phyloP scores from a whole-genome alignment of 192 early-diverging fungal species.

The Gigaspora rosea region DNA sequence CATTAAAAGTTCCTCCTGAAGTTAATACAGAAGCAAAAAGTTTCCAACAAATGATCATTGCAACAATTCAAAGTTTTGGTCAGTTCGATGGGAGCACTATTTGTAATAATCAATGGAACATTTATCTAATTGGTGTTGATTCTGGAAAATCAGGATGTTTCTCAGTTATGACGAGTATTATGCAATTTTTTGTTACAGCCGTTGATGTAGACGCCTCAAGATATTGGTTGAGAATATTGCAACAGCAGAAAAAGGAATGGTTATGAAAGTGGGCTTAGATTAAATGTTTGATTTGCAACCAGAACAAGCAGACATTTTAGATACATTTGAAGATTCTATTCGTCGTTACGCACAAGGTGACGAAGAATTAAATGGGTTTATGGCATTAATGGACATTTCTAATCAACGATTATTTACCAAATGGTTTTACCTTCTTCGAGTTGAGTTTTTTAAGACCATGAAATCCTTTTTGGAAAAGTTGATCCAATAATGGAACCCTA shows the following conservation, averaged over 20 bases:
- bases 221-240: slow-evolving; percentile 12
- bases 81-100: neutral
- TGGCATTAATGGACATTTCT: slow-evolving; percentile 10
- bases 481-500: neutral
- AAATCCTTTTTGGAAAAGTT: neutral
- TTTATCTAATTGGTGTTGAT: slow-evolving; percentile 24
- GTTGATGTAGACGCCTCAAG: slow-evolving; percentile 17
- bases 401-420: neutral
- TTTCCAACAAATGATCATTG: neutral
- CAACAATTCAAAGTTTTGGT: slow-evolving; percentile 7
- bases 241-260: neutral
- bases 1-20: neutral
- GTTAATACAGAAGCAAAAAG: neutral
- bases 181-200: neutral
- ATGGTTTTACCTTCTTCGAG: slow-evolving; percentile 24
- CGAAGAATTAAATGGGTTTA: slow-evolving; percentile 14
- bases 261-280: neutral
- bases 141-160: slow-evolving; percentile 20
- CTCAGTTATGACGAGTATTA: neutral
- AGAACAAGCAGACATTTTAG: neutral
- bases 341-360: neutral
- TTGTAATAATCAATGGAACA: slow-evolving; percentile 15
- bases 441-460: slow-evolving; percentile 5
- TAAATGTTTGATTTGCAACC: no score
- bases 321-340: neutral